Evolutionary conservation across 768 basidiomycete species (phyloP).

Genomic region (Paxillus involutus): DNA sequence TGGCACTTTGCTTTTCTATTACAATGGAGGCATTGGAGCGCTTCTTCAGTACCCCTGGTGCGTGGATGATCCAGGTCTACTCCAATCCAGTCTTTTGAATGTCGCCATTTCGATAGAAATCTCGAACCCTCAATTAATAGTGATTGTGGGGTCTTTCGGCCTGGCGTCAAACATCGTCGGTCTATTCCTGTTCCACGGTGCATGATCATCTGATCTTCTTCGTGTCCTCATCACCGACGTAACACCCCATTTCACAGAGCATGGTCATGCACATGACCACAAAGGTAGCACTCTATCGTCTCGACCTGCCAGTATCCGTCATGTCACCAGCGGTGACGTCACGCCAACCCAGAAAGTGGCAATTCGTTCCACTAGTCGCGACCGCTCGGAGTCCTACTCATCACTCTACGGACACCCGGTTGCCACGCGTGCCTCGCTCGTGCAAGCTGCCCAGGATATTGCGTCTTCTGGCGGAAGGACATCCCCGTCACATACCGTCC

Average conservation of each 20-base stretch:
- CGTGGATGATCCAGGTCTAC: background rate
- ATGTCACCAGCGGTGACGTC: constrained; percentile 16
- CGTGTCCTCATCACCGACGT: constrained; percentile 8
- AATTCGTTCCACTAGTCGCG: constrained; percentile 14
- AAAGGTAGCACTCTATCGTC: constrained; percentile 36
- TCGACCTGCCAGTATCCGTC: constrained; percentile 39
- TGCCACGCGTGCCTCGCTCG: constrained; percentile 69
- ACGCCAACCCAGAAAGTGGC: constrained; percentile 34
- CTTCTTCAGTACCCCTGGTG: constrained; percentile 84
- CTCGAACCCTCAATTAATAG: constrained; percentile 82
- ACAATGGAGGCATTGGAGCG: constrained; percentile 88
- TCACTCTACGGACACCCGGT: constrained; percentile 75
- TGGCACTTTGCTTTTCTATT: constrained; percentile 96
- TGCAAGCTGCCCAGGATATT: constrained; percentile 84
- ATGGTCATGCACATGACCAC: constrained; percentile 59
- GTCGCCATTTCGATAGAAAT: constrained; percentile 57
- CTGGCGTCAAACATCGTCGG: constrained; percentile 91
- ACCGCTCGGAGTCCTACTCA: constrained; percentile 47
- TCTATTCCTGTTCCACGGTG: constrained; percentile 93
- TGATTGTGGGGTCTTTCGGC: constrained; percentile 87
- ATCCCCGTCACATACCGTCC: constrained; percentile 6
- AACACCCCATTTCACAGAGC: constrained; percentile 43
- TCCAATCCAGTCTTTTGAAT: constrained; percentile 1
- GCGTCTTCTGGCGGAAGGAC: constrained; percentile 35
- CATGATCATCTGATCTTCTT: constrained; percentile 18